A percentile compares a stretch with the other conserved stretches of the same genome.
phyloP scores from a whole-genome alignment of 176 grass and related monocot genomes.

The Oryza nivara region DNA sequence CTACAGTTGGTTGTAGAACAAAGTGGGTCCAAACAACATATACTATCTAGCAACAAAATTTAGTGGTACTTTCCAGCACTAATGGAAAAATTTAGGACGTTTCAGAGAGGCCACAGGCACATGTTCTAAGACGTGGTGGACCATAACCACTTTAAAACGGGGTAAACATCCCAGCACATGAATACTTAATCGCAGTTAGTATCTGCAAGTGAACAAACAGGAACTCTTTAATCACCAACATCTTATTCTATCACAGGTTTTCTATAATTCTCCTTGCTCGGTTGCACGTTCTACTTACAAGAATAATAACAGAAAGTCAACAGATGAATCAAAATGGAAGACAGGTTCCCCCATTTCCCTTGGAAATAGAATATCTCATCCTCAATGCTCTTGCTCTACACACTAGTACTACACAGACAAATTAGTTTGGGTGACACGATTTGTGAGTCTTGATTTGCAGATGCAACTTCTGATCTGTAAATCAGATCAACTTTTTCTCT shows the following conservation, averaged over 20 bases:
- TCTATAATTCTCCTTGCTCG: neutral
- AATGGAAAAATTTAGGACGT: neutral
- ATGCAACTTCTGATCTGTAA: constrained; percentile 5
- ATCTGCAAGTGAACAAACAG: neutral
- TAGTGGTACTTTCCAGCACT: constrained; percentile 8
- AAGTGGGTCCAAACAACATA: neutral
- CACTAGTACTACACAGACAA: neutral
- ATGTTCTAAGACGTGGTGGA: constrained; percentile 20
- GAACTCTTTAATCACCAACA: constrained; percentile 17
- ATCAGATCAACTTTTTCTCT: neutral
- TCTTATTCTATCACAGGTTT: constrained; percentile 14
- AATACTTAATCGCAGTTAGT: neutral
- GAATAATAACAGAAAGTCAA: constrained; percentile 20
- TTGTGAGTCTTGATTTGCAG: neutral
- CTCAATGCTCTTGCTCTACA: neutral
- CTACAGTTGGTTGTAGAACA: constrained; percentile 10
- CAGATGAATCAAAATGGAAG: neutral
- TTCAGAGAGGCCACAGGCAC: constrained; percentile 8
- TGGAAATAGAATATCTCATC: neutral
- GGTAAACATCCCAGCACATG: neutral
- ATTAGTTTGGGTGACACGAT: neutral
- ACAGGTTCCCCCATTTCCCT: neutral
- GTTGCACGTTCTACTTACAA: neutral
- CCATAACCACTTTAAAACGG: constrained; percentile 20
- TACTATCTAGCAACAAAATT: neutral